Evolutionary conservation across 495 filamentous ascomycete species (phyloP).

Genomic region (Xylaria bambusicola): DNA sequence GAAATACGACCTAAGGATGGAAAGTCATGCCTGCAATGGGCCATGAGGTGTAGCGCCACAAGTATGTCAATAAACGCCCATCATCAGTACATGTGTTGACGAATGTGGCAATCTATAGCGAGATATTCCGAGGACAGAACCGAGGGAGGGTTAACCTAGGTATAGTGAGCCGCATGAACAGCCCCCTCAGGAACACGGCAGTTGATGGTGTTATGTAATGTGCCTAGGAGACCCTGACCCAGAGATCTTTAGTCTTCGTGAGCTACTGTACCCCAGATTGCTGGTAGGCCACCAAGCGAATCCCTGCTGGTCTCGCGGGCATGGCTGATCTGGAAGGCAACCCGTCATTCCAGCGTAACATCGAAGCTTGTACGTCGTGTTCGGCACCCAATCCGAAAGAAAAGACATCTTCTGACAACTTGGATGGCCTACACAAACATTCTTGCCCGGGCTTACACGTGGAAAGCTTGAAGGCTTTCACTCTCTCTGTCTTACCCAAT

Average conservation of each 20-base stretch:
- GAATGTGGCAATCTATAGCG: conserved; percentile 9
- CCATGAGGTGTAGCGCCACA: conserved; percentile 1
- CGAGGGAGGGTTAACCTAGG: background rate
- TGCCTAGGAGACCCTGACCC: conserved; percentile 11
- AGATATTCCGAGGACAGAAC: background rate
- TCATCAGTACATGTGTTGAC: background rate
- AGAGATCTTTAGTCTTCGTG: conserved; percentile 16
- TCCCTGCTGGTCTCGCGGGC: background rate
- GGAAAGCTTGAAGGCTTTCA: background rate
- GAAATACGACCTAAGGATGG: conserved; percentile 6
- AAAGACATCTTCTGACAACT: background rate
- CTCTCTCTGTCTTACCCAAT: conserved; percentile 8
- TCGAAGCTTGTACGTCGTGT: conserved; percentile 9
- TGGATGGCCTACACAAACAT: background rate
- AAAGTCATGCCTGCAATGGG: background rate
- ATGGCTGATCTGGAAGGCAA: conserved; percentile 11
- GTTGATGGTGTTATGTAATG: conserved; percentile 9
- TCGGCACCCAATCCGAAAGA: background rate
- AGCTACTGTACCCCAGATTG: conserved; percentile 21
- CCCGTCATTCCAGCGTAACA: conserved; percentile 14
- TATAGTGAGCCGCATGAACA: conserved; percentile 18
- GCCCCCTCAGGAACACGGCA: conserved; percentile 19
- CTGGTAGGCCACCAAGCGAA: conserved; percentile 7
- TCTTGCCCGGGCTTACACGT: conserved; percentile 1
- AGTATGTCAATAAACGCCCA: background rate